Evolutionary conservation across 352 stramenopile species (phyloP), one percentile per base, ranked within the genome.

Genomic region (Phytophthora citricola): DNA sequence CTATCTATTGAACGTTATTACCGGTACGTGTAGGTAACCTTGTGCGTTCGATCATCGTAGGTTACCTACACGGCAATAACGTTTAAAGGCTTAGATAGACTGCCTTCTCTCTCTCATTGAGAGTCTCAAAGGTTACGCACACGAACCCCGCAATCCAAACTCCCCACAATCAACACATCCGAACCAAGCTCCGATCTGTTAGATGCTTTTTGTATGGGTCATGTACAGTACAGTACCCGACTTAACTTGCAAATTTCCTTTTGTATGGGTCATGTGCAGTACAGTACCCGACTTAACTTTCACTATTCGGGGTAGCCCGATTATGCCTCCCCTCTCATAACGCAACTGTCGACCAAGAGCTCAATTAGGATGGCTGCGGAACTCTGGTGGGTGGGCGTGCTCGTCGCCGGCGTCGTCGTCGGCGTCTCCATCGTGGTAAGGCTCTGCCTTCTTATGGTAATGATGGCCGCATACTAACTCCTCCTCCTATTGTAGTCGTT

Each of bases 391-490:
- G 63, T 82, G 7, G 71, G 76, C 51, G 67, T 85, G 15, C 46
- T 75, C 32, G 63, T 85, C 49, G 64, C 74, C 14, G 75, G 72
- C 62, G 62, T 66, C 27, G 69, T 81, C 57, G 79, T 87, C 26
- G 83, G 70, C 26, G 69, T 90, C 60, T 80, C 75, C 43, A 50
- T 78, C 48, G 63, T 90, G 70, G 83, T 91, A 67, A 54, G 76
- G 31, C 14, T 36, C 9, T 5, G 5, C 17, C 22, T 54, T 27
- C 36, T n/a, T 26, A 27, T 10, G 24, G n/a, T 17, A 10, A 50
- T 26, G 5, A 31, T 40, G 2, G n/a, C 20, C 12, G 47, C 8
- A 12, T 57, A 45, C 40, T 51, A 63, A 67, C 38, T 22, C 38
- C 4, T 40, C 17, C 12, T 40, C 17, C 12, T 24, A 12, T 17